Evolutionary conservation across 257 asterid species (phyloP).

Genomic region (Echium plantagineum): DNA sequence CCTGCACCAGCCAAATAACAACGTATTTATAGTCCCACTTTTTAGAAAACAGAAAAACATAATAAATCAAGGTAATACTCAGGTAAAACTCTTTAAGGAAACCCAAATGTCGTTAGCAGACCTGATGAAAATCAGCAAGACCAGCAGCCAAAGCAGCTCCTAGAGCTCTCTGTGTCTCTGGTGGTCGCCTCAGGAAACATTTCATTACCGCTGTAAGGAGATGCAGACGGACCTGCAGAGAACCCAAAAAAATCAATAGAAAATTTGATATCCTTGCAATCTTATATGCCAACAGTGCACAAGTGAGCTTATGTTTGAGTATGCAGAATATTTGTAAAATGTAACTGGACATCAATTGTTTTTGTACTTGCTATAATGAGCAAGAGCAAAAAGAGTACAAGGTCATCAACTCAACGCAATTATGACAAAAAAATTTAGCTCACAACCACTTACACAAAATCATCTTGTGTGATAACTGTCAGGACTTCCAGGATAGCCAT

Average conservation of each 20-base stretch:
- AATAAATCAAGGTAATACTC: constrained; percentile 5
- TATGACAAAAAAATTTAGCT: too few relatives aligned
- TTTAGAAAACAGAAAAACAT: constrained; percentile 2
- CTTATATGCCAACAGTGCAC: neutral
- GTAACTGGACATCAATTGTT: too few relatives aligned
- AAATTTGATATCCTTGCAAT: neutral
- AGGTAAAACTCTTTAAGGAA: constrained; percentile 1
- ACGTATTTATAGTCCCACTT: neutral
- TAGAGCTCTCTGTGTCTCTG: constrained; percentile 80
- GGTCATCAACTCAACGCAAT: too few relatives aligned
- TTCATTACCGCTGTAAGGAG: constrained; percentile 88
- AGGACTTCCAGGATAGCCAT: too few relatives aligned
- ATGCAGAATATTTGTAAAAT: too few relatives aligned
- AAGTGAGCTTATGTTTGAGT: too few relatives aligned
- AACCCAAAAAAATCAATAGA: neutral
- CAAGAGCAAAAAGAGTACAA: too few relatives aligned
- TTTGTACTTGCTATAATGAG: too few relatives aligned
- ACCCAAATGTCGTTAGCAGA: constrained; percentile 14
- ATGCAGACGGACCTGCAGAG: constrained; percentile 81
- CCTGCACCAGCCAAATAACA: constrained; percentile 41
- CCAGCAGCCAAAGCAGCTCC: constrained; percentile 98
- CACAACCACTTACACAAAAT: too few relatives aligned
- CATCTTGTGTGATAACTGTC: too few relatives aligned
- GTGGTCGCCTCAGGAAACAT: constrained; percentile 89
- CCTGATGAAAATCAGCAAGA: constrained; percentile 97